Percentiles rank a stretch among this genome's conserved stretches.
phyloP scores from a whole-genome alignment of 805 yeast species.

The Cyberlindnera amylophila region DNA sequence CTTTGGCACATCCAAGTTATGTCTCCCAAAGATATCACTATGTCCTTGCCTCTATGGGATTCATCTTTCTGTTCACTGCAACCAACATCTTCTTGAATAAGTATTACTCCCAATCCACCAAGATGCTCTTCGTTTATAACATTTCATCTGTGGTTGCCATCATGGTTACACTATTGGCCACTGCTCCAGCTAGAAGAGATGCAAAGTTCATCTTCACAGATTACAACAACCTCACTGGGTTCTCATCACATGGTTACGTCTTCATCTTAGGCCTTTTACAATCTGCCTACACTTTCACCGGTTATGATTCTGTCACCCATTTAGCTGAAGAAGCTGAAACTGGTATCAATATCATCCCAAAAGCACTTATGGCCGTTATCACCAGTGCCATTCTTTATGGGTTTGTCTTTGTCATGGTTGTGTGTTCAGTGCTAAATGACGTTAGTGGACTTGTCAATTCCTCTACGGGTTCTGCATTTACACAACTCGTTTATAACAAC shows the following conservation, averaged over 20 bases:
- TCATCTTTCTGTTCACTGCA: slow-evolving; percentile 22
- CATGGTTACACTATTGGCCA: slow-evolving; percentile 20
- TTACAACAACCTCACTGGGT: slow-evolving; percentile 24
- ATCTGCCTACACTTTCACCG: slow-evolving; percentile 28
- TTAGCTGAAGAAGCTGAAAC: slow-evolving; percentile 33
- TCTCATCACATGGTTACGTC: slow-evolving; percentile 24
- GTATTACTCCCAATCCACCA: slow-evolving; percentile 23
- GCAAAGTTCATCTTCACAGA: slow-evolving; percentile 26
- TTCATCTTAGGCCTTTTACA: slow-evolving; percentile 28
- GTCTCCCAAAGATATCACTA: slow-evolving; percentile 21
- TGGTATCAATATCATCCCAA: slow-evolving; percentile 28
- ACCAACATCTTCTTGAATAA: slow-evolving; percentile 24
- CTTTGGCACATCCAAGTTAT: slow-evolving; percentile 16
- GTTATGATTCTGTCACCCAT: slow-evolving; percentile 34
- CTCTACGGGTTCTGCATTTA: slow-evolving; percentile 25
- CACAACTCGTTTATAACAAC: slow-evolving; percentile 23
- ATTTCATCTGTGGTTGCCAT: slow-evolving; percentile 19
- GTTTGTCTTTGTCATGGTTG: slow-evolving; percentile 30
- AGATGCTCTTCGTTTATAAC: slow-evolving; percentile 19
- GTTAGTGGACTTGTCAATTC: slow-evolving; percentile 19
- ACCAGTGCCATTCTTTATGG: slow-evolving; percentile 29
- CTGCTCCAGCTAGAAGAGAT: slow-evolving; percentile 22
- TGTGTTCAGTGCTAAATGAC: slow-evolving; percentile 28
- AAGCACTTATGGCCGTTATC: slow-evolving; percentile 32
- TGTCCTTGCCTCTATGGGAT: slow-evolving; percentile 23